Base-by-base conservation (phyloP, 768 basidiomycete species). In the Tricholomella constricta region DNA sequence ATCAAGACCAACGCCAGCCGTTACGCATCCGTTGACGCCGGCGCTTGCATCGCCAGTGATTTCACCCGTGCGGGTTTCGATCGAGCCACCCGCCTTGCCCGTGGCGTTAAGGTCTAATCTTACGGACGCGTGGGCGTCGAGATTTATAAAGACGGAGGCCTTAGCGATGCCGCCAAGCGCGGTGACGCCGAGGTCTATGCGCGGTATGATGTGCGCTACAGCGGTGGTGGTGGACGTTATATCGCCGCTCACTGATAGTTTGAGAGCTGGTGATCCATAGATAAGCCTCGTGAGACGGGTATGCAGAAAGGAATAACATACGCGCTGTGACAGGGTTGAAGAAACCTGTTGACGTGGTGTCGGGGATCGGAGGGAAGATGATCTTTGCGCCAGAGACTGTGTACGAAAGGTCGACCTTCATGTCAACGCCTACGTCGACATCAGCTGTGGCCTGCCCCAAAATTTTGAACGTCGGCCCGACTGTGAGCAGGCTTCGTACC, bases 381-480 rank as follows among this genome's bases (percentile, higher is more conserved):
- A 32, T 45, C 44, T 29, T 32, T 17, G 44, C 26, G 7, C 31
- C 44, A 31, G 44, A 45, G 44, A 45, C 25, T 11, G 44, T 45
- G 57, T 78, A 78, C 20, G 67, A 71, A 41, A 82, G 46, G 2
- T 70, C 77, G 29, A 79, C 69, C 6, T 54, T 68, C 57, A 78
- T 54, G 49, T 75, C 69, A 11, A 75, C 62, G 42, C 69, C 64
- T 11, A 77, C 54, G 41, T 73, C 69, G 14, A 78, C 55, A 2
- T 45, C 59, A 1, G 72, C 72, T 4, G 49, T 68, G 0, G 69
- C 70, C 48, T 69, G 62, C 2, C 65, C 76, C 27, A 71, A 64
- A 47, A 82, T 63, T 34, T 71, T 54, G 69, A 81, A 78, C 0
- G 73, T 65, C 3, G 80, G 79, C 0, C 80, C 80, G 25, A 82